Base-by-base conservation (phyloP, 1,284 basidiomycete genomes). In the Ganoderma leucocontextum region DNA sequence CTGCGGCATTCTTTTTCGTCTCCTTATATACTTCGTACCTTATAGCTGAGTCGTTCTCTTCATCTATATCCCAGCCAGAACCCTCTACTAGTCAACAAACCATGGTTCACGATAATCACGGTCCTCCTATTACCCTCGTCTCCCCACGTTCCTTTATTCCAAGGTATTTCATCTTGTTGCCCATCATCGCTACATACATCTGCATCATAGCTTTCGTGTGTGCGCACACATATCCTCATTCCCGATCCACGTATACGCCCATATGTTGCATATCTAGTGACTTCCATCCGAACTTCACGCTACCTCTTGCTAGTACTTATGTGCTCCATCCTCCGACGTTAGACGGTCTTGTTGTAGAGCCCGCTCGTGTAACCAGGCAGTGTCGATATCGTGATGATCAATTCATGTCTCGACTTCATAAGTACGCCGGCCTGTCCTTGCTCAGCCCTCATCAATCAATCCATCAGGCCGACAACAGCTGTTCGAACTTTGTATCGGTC, bases 251-350 rank as follows among this genome's bases (percentile, higher is more conserved):
- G 29, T 39, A 53, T 57, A 55, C 25, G 38, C 62, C 59, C 38
- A 15, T n/a, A 63, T 38, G 57, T 60, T 57, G 66, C 66, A 67
- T 63, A 67, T 60, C 44, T 66, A 64, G 25, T 63, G 49, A 53
- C 38, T 12, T 55, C 44, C 62, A 63, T 63, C 44, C 60, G 41
- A 25, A 33, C 61, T 59, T n/a, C 57, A 60, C 22, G 15, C 15
- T 12, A 12, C 60, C 13, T 47, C 29, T 47, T 19, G 36, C 7
- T 22, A 13, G 57, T 58, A 38, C 19, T 13, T 35, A 22, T 59
- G 22, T 60, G n/a, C 41, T 42, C 9, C 13, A 29, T 29, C 29
- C 29, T 29, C 25, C 42, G 4, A 17, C 29, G 29, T 49, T 17
- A 35, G 60, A 9, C 15, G 39, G 19, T 19, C 5, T 39, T 36